These are phyloP conservation scores for Gloeophyllum trabeum DNA, from an alignment of 768 basidiomycete species.

Conservation along the genomic window DNA sequence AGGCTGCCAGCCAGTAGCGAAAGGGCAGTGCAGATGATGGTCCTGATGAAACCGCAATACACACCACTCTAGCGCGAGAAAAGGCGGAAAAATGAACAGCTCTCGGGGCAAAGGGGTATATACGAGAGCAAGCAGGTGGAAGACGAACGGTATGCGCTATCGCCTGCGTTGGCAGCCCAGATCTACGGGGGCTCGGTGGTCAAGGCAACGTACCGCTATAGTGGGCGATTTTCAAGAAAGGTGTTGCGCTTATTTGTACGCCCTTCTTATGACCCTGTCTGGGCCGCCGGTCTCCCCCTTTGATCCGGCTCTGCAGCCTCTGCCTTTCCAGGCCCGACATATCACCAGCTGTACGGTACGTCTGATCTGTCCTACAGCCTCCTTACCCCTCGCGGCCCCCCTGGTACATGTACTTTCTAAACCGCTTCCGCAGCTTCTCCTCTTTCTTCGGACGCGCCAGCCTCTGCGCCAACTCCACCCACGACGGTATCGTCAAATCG, in stretches of 20 bases:
- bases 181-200: conserved; percentile 29
- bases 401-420: conserved; percentile 69
- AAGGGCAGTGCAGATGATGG: not conserved
- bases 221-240: not conserved
- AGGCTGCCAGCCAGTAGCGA: conserved; percentile 1
- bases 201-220: conserved; percentile 31
- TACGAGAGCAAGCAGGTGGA: conserved; percentile 4
- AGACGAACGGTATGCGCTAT: not conserved
- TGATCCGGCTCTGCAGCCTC: too few relatives aligned
- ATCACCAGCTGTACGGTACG: not conserved
- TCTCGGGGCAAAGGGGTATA: conserved; percentile 5
- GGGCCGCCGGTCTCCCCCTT: too few relatives aligned
- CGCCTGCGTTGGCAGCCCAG: not conserved
- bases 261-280: too few relatives aligned
- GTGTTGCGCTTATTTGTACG: not conserved
- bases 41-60: not conserved
- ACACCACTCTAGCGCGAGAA: not conserved
- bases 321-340: too few relatives aligned
- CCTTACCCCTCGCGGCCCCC: conserved; percentile 23
- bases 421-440: conserved; percentile 47
- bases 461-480: conserved; percentile 54
- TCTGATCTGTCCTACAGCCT: conserved; percentile 1
- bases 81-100: not conserved
- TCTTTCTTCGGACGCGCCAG: conserved; percentile 38
- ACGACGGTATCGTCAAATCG: conserved; percentile 73